Percentiles rank a stretch among this genome's conserved stretches.
These are phyloP conservation scores for Tetradesmus lagerheimii DNA, from an alignment of 139 green algal species.

Conservation along the genomic window DNA sequence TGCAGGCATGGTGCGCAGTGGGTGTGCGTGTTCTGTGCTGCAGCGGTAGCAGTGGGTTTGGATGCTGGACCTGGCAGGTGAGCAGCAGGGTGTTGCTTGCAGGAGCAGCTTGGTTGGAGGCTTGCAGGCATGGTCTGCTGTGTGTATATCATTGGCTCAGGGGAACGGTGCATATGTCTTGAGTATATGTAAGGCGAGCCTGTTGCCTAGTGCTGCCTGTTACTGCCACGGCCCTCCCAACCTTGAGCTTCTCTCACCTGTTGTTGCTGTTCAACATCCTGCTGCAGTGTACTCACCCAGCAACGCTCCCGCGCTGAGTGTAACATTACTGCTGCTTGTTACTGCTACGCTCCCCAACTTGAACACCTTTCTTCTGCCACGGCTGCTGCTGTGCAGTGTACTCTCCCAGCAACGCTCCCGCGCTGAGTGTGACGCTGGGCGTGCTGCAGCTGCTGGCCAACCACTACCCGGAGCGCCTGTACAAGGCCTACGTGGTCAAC, in stretches of 20 bases:
- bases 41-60: slow-evolving; percentile 52
- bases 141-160: too few relatives aligned
- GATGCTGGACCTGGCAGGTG: slow-evolving; percentile 32
- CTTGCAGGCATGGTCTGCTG: too few relatives aligned
- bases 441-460: slow-evolving; percentile 59
- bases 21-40: neutral
- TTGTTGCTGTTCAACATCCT: too few relatives aligned
- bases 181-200: too few relatives aligned
- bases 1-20: neutral
- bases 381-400: slow-evolving; percentile 19
- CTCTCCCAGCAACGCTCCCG: slow-evolving; percentile 52
- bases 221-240: too few relatives aligned
- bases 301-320: too few relatives aligned
- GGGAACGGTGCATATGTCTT: too few relatives aligned
- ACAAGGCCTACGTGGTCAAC: slow-evolving; percentile 61
- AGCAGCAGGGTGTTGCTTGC: neutral
- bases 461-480: slow-evolving; percentile 67
- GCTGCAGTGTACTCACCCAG: too few relatives aligned
- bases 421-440: slow-evolving; percentile 39
- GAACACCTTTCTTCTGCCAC: too few relatives aligned
- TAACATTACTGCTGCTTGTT: neutral
- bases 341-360: too few relatives aligned
- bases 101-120: neutral
- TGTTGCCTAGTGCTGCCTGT: too few relatives aligned
- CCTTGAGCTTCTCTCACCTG: too few relatives aligned